These are phyloP conservation scores for Phragmites australis DNA, from an alignment of 176 grass and related monocot genomes.

Conservation along the genomic window DNA sequence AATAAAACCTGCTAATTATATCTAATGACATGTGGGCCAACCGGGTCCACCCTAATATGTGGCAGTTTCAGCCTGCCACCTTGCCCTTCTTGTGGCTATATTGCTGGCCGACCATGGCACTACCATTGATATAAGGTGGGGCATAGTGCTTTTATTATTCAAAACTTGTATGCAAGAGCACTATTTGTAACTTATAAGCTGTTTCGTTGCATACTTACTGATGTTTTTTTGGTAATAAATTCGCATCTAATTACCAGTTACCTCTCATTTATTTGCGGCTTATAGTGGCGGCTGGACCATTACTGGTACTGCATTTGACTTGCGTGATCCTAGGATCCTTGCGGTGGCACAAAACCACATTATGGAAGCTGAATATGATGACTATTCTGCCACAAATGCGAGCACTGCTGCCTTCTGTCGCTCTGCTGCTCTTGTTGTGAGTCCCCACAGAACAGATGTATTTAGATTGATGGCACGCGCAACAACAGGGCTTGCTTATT, in stretches of 20 bases:
- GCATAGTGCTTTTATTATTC: constrained; percentile 10
- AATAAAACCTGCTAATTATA: no score
- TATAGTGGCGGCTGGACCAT: constrained; percentile 69
- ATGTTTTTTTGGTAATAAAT: background rate
- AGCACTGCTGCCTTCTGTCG: constrained; percentile 74
- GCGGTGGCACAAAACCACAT: constrained; percentile 72
- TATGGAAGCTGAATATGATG: constrained; percentile 88
- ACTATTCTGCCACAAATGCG: constrained; percentile 76
- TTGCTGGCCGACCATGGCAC: constrained; percentile 47
- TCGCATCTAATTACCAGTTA: constrained; percentile 6
- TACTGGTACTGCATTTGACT: constrained; percentile 58
- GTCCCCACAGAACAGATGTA: constrained; percentile 12
- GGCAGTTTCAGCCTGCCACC: no score
- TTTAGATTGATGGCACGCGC: constrained; percentile 32
- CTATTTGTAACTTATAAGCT: constrained; percentile 17
- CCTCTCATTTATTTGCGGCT: constrained; percentile 30
- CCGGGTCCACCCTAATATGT: no score
- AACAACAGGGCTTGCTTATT: constrained; percentile 32
- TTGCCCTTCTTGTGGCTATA: no score
- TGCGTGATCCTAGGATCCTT: constrained; percentile 71
- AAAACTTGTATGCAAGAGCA: background rate
- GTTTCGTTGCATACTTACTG: background rate
- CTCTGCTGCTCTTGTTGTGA: constrained; percentile 87
- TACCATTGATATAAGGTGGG: constrained; percentile 85
- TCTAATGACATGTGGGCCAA: no score